These are phyloP conservation scores for Extremus antarcticus DNA, from an alignment of 495 filamentous ascomycete genomes.

Conservation along the genomic window DNA sequence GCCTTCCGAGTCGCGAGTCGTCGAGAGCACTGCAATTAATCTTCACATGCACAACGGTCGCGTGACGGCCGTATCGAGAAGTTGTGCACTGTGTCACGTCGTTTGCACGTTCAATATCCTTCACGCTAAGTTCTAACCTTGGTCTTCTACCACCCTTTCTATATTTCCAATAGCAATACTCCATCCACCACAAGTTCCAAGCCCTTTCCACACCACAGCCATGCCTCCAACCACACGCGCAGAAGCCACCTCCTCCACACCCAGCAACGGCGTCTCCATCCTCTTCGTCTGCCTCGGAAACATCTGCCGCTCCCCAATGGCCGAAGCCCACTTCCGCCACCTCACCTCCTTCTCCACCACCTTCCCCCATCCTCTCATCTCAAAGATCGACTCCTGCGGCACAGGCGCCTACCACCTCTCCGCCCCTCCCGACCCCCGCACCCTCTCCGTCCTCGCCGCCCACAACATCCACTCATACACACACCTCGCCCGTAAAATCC, in stretches of 20 bases:
- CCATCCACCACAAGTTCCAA: no score
- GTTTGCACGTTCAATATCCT: no score
- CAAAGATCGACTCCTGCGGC: conserved; percentile 74
- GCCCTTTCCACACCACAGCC: background rate
- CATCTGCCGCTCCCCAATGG: conserved; percentile 93
- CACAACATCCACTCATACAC: conserved; percentile 66
- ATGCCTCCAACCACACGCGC: background rate
- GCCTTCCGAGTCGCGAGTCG: no score
- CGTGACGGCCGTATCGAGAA: no score
- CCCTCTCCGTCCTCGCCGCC: conserved; percentile 61
- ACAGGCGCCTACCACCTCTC: conserved; percentile 76
- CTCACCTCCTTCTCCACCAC: conserved; percentile 42
- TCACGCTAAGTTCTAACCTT: no score
- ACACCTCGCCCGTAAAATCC: conserved; percentile 69
- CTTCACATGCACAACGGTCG: no score
- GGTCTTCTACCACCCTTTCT: no score
- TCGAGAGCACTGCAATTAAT: no score
- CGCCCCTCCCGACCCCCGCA: conserved; percentile 66
- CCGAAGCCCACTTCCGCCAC: conserved; percentile 79
- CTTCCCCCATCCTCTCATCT: conserved; percentile 48
- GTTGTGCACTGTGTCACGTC: no score
- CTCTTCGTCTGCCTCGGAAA: conserved; percentile 96
- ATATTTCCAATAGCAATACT: no score
- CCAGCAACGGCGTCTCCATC: conserved; percentile 46
- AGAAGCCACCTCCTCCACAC: background rate